Base-by-base conservation (phyloP, 306 rosid species). In the Echinosophora koreensis region DNA sequence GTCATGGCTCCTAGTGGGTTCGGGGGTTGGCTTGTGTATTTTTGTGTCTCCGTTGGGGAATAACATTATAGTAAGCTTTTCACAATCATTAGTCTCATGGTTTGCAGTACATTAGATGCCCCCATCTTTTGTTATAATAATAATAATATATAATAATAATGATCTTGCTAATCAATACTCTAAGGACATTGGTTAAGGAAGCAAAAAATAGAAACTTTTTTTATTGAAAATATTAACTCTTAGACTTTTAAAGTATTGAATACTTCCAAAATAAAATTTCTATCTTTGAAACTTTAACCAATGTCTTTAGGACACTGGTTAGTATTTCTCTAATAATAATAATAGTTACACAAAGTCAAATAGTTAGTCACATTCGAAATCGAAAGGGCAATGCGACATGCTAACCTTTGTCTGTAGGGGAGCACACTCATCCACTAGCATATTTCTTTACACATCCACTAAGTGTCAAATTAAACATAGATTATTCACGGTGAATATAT, bases 341-440 rank as follows among this genome's bases (percentile, higher is more conserved):
- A n/a, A n/a, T n/a, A n/a, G 38, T 62, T n/a, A 28, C 68, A 14
- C 30, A 58, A 73, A 58, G 77, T 58, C 58, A 41, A 73, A 27
- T 58, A 30, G 2, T 0, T 30, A 66, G 56, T 66, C 56, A 4
- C 71, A 38, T 51, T 39, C 0, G 39, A 6, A 46, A 46, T 39
- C 0, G 39, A 6, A 46, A 46, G 9, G 37, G 18, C 18, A 30
- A 44, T 22, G 15, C 0, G 22, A 66, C 56, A 27, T 66, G 56
- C 72, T 18, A 27, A 4, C 73, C 14, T 22, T 5, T 67, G 17
- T 4, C 8, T 42, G 70, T 41, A 5, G 71, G 52, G 71, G 52
- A 11, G 6, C 55, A 42, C 38, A 30, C 16, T 10, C 70, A 41
- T 41, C 10, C 70, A 17, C 10, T 41, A n/a, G n/a, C n/a, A n/a